These are phyloP conservation scores for Zygosaccharomyces pseudobailii DNA, from an alignment of 1,139 yeast species.

Conservation along the genomic window DNA sequence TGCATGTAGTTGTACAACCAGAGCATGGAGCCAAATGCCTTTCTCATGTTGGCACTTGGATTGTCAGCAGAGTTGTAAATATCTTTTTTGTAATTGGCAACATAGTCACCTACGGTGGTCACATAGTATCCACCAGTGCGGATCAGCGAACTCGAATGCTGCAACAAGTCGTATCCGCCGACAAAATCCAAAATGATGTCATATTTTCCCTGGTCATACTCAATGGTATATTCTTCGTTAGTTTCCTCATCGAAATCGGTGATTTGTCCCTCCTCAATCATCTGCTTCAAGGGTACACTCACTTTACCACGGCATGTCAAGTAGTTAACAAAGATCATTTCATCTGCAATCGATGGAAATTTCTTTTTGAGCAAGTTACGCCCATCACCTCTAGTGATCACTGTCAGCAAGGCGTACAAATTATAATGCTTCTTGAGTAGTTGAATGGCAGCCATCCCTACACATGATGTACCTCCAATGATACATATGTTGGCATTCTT, in stretches of 20 bases:
- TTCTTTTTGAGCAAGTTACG: constrained; percentile 26
- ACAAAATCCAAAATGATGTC: constrained; percentile 46
- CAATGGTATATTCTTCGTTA: constrained; percentile 26
- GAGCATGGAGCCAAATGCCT: constrained; percentile 31
- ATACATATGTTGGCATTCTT: constrained; percentile 43
- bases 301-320: constrained; percentile 29
- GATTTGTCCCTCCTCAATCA: constrained; percentile 25
- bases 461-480: constrained; percentile 72
- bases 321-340: constrained; percentile 31
- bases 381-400: constrained; percentile 38
- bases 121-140: constrained; percentile 44
- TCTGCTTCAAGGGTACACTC: constrained; percentile 26
- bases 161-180: constrained; percentile 41
- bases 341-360: constrained; percentile 30
- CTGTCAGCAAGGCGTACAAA: constrained; percentile 43
- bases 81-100: constrained; percentile 37
- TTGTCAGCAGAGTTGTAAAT: constrained; percentile 36
- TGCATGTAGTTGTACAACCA: constrained; percentile 37
- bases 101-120: constrained; percentile 53
- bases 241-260: constrained; percentile 29
- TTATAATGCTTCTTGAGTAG: constrained; percentile 46
- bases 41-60: constrained; percentile 39
- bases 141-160: constrained; percentile 34
- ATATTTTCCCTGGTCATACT: constrained; percentile 36
- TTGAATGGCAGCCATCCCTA: constrained; percentile 59